Percentiles rank a stretch among this genome's conserved stretches.
Conservation (phyloP, 805 yeast genomes). For the Maudiozyma pseudohumilis region DNA sequence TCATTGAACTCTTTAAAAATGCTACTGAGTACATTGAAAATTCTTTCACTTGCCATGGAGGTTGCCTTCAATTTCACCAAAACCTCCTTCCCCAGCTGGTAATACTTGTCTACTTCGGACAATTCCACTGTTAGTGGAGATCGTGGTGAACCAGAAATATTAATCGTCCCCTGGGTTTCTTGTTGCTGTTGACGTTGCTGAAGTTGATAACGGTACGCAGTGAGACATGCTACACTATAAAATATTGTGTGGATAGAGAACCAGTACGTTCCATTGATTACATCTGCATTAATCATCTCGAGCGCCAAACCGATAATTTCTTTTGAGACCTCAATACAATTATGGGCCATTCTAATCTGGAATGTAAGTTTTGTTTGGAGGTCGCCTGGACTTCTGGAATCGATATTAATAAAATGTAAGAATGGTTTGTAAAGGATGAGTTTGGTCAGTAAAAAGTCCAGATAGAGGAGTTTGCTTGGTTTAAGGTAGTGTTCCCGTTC, state of each 20-base stretch:
- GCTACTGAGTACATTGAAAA: constrained; percentile 64
- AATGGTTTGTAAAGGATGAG: constrained; percentile 80
- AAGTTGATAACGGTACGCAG: constrained; percentile 37
- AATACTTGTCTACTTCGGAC: constrained; percentile 43
- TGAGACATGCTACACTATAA: constrained; percentile 78
- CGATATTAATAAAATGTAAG: constrained; percentile 47
- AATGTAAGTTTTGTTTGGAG: constrained; percentile 35
- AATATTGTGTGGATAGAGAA: constrained; percentile 83
- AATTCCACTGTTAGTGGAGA: background rate
- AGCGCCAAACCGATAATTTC: constrained; percentile 72
- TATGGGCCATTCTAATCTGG: constrained; percentile 64
- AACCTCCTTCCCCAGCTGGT: constrained; percentile 60
- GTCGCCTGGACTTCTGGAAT: background rate
- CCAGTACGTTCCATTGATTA: constrained; percentile 83
- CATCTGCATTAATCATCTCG: constrained; percentile 62
- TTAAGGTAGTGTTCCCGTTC: constrained; percentile 40
- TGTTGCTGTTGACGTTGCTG: background rate
- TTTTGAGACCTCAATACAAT: constrained; percentile 76
- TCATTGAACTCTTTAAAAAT: constrained; percentile 68
- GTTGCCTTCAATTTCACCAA: constrained; percentile 56
- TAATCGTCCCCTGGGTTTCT: too few species aligned
- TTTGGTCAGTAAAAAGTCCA: constrained; percentile 67
- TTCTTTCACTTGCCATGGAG: constrained; percentile 64
- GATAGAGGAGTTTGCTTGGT: constrained; percentile 65
- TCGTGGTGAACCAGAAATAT: background rate